A percentile compares a stretch with the other conserved stretches of the same genome.
Evolutionary conservation across 495 filamentous ascomycete species (phyloP).

Genomic region (Astrothelium macrocarpum): DNA sequence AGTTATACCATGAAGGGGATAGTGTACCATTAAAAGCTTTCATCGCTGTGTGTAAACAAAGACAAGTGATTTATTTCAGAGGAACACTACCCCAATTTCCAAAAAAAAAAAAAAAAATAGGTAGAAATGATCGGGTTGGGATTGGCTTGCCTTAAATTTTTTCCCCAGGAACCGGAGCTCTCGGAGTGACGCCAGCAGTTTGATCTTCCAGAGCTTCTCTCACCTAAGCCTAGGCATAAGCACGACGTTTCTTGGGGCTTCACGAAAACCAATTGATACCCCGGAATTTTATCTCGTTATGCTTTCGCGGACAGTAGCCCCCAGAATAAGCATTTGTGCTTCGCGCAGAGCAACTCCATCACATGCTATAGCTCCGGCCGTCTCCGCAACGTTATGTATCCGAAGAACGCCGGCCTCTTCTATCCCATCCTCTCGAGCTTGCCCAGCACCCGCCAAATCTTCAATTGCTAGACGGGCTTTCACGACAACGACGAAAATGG

Average conservation of each 20-base stretch:
- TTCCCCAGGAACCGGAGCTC: no score
- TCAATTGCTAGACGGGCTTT: slow-evolving; percentile 13
- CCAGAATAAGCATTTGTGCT: neutral
- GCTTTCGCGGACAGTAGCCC: neutral
- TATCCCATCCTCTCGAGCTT: neutral
- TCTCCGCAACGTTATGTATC: neutral
- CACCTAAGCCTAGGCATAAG: neutral
- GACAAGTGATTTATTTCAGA: no score
- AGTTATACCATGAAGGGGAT: no score
- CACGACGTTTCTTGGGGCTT: neutral
- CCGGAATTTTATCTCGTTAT: neutral
- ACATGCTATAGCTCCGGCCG: neutral
- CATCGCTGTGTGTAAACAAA: no score
- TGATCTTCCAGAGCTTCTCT: neutral
- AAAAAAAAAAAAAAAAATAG: neutral
- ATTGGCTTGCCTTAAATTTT: no score
- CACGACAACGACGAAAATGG: slow-evolving; percentile 24
- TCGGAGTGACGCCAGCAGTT: neutral
- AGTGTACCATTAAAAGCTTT: no score
- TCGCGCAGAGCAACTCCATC: neutral
- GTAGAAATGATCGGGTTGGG: no score
- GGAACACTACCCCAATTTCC: no score
- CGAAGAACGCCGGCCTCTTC: neutral
- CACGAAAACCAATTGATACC: slow-evolving; percentile 1
- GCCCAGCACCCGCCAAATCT: neutral